phyloP scores from a whole-genome alignment of 192 early-diverging fungal species.

The Backusella liffmaniae region DNA sequence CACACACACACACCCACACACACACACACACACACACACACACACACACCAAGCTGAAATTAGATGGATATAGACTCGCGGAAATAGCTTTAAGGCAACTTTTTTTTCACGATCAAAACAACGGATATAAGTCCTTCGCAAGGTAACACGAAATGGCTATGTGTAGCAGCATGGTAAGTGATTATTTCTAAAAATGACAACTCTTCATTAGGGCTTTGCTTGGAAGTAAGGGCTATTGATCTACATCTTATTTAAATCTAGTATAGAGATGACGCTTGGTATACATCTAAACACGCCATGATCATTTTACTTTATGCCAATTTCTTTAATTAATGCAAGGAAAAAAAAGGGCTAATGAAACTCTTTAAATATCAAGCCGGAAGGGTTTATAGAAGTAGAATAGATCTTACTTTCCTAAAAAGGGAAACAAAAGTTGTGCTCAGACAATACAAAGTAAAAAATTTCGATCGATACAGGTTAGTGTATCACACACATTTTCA shows the following conservation, averaged over 20 bases:
- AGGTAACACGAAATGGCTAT: neutral
- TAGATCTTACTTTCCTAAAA: neutral
- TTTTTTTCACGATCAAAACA: slow-evolving; percentile 6
- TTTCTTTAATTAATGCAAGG: neutral
- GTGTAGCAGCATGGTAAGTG: neutral
- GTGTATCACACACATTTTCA: slow-evolving; percentile 7
- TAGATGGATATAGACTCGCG: neutral
- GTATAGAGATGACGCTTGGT: neutral
- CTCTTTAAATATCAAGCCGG: neutral
- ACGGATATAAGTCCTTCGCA: neutral
- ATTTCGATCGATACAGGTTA: neutral
- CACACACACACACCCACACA: neutral
- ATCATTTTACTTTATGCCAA: neutral
- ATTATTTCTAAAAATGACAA: neutral
- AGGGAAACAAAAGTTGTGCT: neutral
- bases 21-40: neutral
- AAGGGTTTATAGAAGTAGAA: neutral
- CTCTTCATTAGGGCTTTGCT: neutral
- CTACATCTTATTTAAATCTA: neutral
- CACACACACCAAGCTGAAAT: neutral
- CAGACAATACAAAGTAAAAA: neutral
- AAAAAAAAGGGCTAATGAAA: neutral
- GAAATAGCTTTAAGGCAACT: neutral
- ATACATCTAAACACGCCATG: neutral
- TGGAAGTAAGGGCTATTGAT: neutral